Evolutionary conservation across 2,329 filamentous ascomycete genomes (phyloP).

Genomic region (Bretziella fagacearum): DNA sequence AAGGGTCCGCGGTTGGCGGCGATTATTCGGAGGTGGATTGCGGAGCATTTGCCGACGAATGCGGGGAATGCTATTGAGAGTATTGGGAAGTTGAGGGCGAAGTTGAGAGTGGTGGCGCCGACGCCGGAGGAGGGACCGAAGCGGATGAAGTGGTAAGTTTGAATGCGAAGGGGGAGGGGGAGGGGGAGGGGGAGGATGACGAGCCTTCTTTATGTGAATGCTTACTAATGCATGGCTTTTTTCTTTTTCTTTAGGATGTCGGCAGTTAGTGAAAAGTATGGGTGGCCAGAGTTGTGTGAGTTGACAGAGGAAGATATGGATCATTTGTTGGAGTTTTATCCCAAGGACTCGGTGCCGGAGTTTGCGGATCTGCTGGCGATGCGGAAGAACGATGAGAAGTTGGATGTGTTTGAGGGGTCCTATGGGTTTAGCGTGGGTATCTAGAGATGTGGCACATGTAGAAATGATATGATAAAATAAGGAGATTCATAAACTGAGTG

Average conservation of each 20-base stretch:
- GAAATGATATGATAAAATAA: neutral
- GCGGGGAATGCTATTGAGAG: constrained; percentile 73
- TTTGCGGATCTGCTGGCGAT: constrained; percentile 39
- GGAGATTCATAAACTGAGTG: neutral
- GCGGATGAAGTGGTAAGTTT: constrained; percentile 67
- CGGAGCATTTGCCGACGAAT: constrained; percentile 54
- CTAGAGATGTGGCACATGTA: constrained; percentile 10
- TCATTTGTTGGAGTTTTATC: constrained; percentile 60
- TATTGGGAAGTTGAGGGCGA: constrained; percentile 63
- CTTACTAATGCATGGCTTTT: constrained; percentile 18
- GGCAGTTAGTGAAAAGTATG: constrained; percentile 74
- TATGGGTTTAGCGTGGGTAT: constrained; percentile 40
- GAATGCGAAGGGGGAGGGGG: too few species aligned
- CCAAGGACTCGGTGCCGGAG: constrained; percentile 35
- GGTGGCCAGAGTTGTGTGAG: constrained; percentile 65
- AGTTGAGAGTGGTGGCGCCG: constrained; percentile 62
- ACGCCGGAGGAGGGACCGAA: constrained; percentile 57
- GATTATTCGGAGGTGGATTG: constrained; percentile 69
- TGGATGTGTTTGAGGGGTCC: constrained; percentile 42
- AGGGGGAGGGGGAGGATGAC: too few species aligned
- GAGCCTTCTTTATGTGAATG: neutral
- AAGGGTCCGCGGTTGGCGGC: constrained; percentile 86
- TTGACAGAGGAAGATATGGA: constrained; percentile 78
- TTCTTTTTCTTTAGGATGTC: constrained; percentile 83
- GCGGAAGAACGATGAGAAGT: constrained; percentile 28